Evolutionary conservation across 441 rosid genomes (phyloP), one percentile per base, ranked within the genome.

Genomic region (Euphorbia corollata): DNA sequence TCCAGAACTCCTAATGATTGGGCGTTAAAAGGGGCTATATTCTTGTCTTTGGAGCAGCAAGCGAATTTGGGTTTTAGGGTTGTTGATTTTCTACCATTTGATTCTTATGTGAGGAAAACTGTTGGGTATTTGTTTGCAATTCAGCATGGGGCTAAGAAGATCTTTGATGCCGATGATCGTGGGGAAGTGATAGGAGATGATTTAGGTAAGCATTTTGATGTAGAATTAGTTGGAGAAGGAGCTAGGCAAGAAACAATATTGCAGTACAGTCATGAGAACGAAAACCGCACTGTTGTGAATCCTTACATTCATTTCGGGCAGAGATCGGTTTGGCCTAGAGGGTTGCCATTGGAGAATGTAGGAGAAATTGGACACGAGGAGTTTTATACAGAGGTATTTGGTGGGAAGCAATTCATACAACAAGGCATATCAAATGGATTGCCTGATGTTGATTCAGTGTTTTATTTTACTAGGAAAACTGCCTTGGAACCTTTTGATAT

Each of bases 361-460:
- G 96, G 95, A 43, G 92, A 86, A 70, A 79, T 91, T 59, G 86
- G 80, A 8, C 94, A 89, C 47, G 96, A 91, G 64, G 92, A 85
- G 75, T 91, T 76, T 64, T 89, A 89, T 71, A 86, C 92, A 0
- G 89, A 91, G 90, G 76, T 91, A 45, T 91, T 85, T 65, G 86
- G 96, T 79, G 98, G 98, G 62, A 91, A 82, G 75, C 98, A 91
- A 78, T 89, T 78, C 75, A 89, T 91, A 48, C 98, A 91, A 64
- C 98, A 89, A 78, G 98, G 98, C 64, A 79, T 89, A 69, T 91
- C 96, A 0, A 91, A 91, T 64, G 98, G 98, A 54, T 77, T 91
- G 76, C 98, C 96, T 0, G 98, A 91, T 80, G 96, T 89, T 55
- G 98, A 91, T 85, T 91, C 98, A 1, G 96, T 91, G 78, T 91